Base-by-base conservation (phyloP, 371 early-diverging fungal species). In the Mucor lusitanicus region DNA sequence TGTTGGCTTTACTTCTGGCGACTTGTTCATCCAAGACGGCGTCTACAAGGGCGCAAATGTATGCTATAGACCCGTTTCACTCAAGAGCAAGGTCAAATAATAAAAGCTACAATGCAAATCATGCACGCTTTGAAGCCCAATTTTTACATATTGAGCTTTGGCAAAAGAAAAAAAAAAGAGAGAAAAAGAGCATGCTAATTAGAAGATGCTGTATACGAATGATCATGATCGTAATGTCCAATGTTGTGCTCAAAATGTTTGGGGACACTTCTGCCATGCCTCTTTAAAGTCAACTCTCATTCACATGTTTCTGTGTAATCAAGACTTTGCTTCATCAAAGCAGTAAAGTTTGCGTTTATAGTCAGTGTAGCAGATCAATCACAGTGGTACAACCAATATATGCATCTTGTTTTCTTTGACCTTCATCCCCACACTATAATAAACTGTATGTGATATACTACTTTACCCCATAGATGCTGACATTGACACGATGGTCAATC, bases 41-140 rank as follows among this genome's bases (percentile, higher is more conserved):
- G 80, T 93, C 33, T 92, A 77, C 75, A 94, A 94, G 75, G 91
- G 92, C 40, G 67, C 73, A 64, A 90, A 90, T 74, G 86, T 85
- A 2, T 93, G 94, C 75, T 83, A 88, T 67, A 70, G 78, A 44
- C 76, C 75, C 1, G 42, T 74, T 25, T 40, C 32, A 0, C 32
- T 62, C 23, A 50, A 39, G 21, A 61, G 33, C 12, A 39, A 60
- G 44, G 23, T 48, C 21, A 48, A 48, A 25, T 48, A 48, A 48
- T 37, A 37, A 37, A 37, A 37, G 11, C 13, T 37, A 37, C 37
- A 7, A 2, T 37, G 37, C 37, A 37, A 7, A 37, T 8, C 3
- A 13, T 11, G 13, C 12, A 37, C 11, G 37, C 11, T 37, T 37
- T 37, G 11, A 2, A 37, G 13, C 37, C 37, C 37, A 37, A 7